phyloP scores from a whole-genome alignment of 768 basidiomycete genomes.

The Gyrodon lividus region DNA sequence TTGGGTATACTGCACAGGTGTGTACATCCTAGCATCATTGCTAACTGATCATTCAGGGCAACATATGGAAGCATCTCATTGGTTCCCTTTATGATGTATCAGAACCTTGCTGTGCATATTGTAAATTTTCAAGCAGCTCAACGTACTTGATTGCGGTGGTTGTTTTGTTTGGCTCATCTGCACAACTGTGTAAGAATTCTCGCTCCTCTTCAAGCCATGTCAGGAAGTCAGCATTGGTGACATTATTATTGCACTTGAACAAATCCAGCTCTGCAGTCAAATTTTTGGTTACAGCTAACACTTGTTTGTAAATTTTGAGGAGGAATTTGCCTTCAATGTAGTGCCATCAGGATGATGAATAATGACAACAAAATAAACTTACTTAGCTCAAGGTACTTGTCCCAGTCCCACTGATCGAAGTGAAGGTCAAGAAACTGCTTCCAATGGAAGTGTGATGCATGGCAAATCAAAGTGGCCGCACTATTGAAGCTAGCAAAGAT shows the following conservation, averaged over 20 bases:
- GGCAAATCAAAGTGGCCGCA: background rate
- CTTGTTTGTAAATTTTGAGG: slow-evolving; percentile 17
- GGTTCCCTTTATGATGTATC: too few species aligned
- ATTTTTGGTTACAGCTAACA: slow-evolving; percentile 3
- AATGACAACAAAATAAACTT: background rate
- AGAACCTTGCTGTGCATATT: background rate
- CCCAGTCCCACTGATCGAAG: slow-evolving; percentile 5
- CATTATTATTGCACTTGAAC: background rate
- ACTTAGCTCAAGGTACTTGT: slow-evolving; percentile 5
- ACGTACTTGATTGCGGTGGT: slow-evolving; percentile 11
- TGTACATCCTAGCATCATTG: too few species aligned
- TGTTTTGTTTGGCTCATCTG: slow-evolving; percentile 16
- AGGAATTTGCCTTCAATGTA: slow-evolving; percentile 4
- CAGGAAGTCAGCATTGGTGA: background rate
- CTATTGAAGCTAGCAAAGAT: slow-evolving; percentile 16
- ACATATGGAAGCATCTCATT: background rate
- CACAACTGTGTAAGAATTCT: background rate
- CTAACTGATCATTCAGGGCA: too few species aligned
- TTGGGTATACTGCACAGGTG: slow-evolving; percentile 12
- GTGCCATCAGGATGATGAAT: background rate
- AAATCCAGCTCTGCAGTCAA: background rate
- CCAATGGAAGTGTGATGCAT: slow-evolving; percentile 17
- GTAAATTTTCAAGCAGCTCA: background rate
- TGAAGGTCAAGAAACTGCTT: slow-evolving; percentile 9
- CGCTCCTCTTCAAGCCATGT: background rate